Base-by-base conservation (phyloP, 2,329 filamentous ascomycete genomes). In the Botrytis deweyae region DNA sequence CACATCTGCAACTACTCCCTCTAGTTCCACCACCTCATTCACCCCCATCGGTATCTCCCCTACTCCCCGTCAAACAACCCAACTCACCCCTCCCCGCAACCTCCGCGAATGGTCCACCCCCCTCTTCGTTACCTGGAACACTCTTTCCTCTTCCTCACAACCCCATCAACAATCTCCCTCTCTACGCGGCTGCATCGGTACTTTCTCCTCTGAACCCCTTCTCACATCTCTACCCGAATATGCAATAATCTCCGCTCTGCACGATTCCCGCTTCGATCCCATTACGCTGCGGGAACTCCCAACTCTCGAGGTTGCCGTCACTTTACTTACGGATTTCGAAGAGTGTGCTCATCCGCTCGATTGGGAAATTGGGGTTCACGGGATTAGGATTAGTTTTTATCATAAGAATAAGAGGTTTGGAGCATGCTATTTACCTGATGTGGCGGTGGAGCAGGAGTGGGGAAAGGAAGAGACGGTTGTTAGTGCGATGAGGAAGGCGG, bases 121-220 rank as follows among this genome's bases (percentile, higher is more conserved):
- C 0, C 87, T 98, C 58, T 98, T 98, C 82, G 93, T 99, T 68
- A 81, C 80, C 12, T 98, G 95, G 95, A 97, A 98, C 84, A 93
- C 89, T 0, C 78, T 94, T 72, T 89, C 88, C 12, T 82, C 85
- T 36, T 80, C 20, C 78, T 79, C 76, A 33, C 72, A 72, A 65
- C 73, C 58, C 6, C 65, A 68, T 58, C 65, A 68, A 42, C 52
- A 74, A 46, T 40, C 70, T 6, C 70, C 85, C 82, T 88, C 88
- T 38, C 88, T 99, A 61, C 91, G 96, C 74, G 96, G 96, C 74
- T 99, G 96, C 86, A 98, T 99, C 81, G 96, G 96, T 78, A 99
- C 95, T 3, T 99, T 98, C 80, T 92, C 95, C 80, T 82, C 90
- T 3, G 89, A 93, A 79, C 89, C 92, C 68, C 88, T 99, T 20